Evolutionary conservation across 306 rosid species (phyloP), one percentile per base, ranked within the genome.

Genomic region (Dalbergia cochinchinensis): DNA sequence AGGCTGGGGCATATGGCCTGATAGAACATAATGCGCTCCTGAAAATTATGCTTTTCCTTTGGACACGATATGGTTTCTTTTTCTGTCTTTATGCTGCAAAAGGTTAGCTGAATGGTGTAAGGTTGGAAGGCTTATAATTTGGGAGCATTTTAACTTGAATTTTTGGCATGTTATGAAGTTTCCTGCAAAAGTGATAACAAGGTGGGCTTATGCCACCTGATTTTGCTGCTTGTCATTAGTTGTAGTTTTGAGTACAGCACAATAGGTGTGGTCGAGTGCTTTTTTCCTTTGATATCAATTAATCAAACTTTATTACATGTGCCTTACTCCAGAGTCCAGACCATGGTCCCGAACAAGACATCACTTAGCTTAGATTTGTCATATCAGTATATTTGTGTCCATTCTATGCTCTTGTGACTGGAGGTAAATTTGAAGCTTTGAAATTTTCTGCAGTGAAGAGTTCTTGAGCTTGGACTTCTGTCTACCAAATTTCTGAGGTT

Each of bases 121-220:
- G 45, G 76, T 66, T 69, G 45, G 35, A 80, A 65, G 79, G 79
- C 70, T 82, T 77, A 61, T 63, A 75, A 68, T 83, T 77, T 79
- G 64, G 77, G 86, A 79, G 78, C 74, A 64, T 81, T 78, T 83
- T 74, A 77, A 55, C 83, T 78, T 81, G 62, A 82, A 75, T 75
- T 22, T 83, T 87, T 85, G 94, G 90, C 85, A 76, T 86, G 85
- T 86, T 82, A 74, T 76, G 77, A 18, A n/a, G 16, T 44, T 65
- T 64, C 72, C 84, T 85, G 83, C 85, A 69, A 83, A 85, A 81
- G 90, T 84, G 86, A 71, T 66, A 75, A 72, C 83, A 78, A 65
- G 72, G 84, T 78, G 87, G 85, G 88, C 89, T 87, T 85, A 72
- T 15, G 69, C 86, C 87, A 83, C 90, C 88, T 86, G 83, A 85